Conservation (phyloP, 371 early-diverging fungal genomes). For the Apophysomyces ossiformis region DNA sequence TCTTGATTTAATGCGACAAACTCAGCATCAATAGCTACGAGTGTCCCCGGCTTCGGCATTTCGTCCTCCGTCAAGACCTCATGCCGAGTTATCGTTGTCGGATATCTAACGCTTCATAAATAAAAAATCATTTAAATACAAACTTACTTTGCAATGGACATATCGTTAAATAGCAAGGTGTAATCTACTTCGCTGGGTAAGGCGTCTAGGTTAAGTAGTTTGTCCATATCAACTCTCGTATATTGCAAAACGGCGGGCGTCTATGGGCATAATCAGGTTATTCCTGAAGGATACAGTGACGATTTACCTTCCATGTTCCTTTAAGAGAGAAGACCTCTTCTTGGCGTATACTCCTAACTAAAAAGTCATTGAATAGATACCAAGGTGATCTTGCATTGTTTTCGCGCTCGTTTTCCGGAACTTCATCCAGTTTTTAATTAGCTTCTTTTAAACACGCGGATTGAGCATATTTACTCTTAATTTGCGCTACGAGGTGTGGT, state of each 20-base stretch:
- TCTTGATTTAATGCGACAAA: conserved; percentile 90
- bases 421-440: conserved; percentile 6
- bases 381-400: conserved; percentile 59
- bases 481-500: conserved; percentile 78
- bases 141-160: conserved; percentile 47
- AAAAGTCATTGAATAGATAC: conserved; percentile 95
- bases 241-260: conserved; percentile 78
- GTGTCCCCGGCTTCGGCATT: conserved; percentile 66
- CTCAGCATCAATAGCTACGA: conserved; percentile 93
- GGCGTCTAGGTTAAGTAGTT: conserved; percentile 39
- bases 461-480: conserved; percentile 54
- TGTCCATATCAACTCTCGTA: conserved; percentile 55
- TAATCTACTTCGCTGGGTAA: conserved; percentile 48
- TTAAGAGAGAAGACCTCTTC: conserved; percentile 73
- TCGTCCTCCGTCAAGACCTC: conserved; percentile 62
- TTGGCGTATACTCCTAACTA: conserved; percentile 76
- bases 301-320: conserved; percentile 77
- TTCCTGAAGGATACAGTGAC: background rate
- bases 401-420: conserved; percentile 42
- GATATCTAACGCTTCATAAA: conserved; percentile 36
- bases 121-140: conserved; percentile 15
- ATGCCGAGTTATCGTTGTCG: conserved; percentile 56
- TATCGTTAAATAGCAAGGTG: conserved; percentile 50
- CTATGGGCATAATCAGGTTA: conserved; percentile 18
- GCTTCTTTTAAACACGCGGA: background rate